phyloP scores from a whole-genome alignment of 148 eudicot genomes.

The Polygonum maritimum region DNA sequence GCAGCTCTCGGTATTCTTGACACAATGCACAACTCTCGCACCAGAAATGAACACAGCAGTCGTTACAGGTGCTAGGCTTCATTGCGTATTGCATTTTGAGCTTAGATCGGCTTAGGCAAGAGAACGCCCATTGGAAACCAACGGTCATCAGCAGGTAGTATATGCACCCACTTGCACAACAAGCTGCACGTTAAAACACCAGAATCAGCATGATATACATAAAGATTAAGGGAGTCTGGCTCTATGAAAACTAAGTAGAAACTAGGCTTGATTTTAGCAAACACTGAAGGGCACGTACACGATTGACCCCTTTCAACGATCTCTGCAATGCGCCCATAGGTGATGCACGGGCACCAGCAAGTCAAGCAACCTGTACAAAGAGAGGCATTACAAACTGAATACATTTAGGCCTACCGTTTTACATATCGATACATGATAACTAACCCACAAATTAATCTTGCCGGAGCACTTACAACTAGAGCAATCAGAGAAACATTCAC shows the following conservation, averaged over 20 bases:
- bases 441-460: too few relatives aligned
- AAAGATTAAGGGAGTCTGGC: neutral
- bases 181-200: conserved; percentile 14
- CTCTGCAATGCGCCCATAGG: conserved; percentile 14
- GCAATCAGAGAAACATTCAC: conserved; percentile 17
- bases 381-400: too few relatives aligned
- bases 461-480: conserved; percentile 13
- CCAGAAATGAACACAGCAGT: conserved; percentile 26
- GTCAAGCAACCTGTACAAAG: conserved; percentile 12
- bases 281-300: conserved; percentile 12
- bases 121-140: conserved; percentile 27
- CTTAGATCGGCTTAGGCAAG: conserved; percentile 26
- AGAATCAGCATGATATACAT: neutral
- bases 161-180: conserved; percentile 19
- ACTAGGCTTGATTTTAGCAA: neutral
- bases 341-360: conserved; percentile 17
- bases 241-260: neutral
- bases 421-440: too few relatives aligned
- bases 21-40: conserved; percentile 37
- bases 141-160: conserved; percentile 12
- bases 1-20: conserved; percentile 45
- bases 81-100: conserved; percentile 24
- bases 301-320: conserved; percentile 27
- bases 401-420: too few relatives aligned
- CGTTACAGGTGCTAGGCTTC: conserved; percentile 14